Conservation (phyloP, 2,329 filamentous ascomycete genomes). For the Fusarium sp. region DNA sequence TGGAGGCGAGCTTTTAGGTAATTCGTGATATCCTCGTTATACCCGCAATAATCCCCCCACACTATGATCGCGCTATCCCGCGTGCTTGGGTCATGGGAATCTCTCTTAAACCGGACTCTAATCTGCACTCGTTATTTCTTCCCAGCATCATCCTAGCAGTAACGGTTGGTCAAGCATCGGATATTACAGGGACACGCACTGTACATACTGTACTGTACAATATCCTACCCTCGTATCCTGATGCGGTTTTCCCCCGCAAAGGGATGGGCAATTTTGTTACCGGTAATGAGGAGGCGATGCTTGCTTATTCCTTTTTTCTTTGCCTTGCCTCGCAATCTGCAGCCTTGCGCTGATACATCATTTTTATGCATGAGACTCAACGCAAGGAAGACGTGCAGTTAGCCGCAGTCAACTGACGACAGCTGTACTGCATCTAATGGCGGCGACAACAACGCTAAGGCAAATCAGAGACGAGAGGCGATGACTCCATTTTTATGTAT, state of each 20-base stretch:
- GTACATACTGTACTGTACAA: background rate
- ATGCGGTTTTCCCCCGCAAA: background rate
- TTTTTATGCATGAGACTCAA: slow-evolving; percentile 25
- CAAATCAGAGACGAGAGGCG: background rate
- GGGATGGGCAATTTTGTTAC: too few species aligned
- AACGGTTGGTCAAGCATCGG: background rate
- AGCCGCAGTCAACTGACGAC: slow-evolving; percentile 31
- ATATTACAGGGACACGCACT: slow-evolving; percentile 12
- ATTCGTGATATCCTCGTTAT: background rate
- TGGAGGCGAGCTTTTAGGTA: background rate
- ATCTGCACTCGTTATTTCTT: slow-evolving; percentile 4
- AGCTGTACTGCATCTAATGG: background rate
- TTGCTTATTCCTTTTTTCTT: slow-evolving; percentile 21
- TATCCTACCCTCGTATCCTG: background rate
- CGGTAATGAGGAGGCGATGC: background rate
- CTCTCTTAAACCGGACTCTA: slow-evolving; percentile 21
- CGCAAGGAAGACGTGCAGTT: slow-evolving; percentile 31
- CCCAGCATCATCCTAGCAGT: slow-evolving; percentile 37
- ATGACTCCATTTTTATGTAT: background rate
- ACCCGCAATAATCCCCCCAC: slow-evolving; percentile 17
- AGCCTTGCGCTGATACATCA: slow-evolving; percentile 32
- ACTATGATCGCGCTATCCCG: slow-evolving; percentile 45
- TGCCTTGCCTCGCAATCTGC: slow-evolving; percentile 20
- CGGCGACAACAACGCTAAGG: slow-evolving; percentile 46
- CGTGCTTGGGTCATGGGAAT: slow-evolving; percentile 38